Conservation (phyloP, 495 filamentous ascomycete genomes). For the Penicillium ucsense region DNA sequence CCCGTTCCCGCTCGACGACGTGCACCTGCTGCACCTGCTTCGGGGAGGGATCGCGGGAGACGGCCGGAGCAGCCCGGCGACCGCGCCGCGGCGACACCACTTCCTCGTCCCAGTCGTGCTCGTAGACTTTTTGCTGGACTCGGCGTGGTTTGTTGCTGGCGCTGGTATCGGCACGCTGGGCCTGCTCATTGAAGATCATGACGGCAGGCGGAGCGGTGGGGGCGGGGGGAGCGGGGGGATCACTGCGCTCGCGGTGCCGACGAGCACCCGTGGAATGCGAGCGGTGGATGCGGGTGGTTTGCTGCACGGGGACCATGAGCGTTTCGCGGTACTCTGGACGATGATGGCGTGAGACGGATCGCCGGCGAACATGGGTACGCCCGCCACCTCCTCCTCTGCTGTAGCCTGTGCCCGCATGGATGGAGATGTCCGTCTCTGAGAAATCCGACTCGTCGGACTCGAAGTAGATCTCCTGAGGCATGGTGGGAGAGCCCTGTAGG, state of each 20-base stretch:
- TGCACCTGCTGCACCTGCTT: no score
- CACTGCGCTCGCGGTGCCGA: slow-evolving; percentile 17
- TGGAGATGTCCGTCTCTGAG: slow-evolving; percentile 33
- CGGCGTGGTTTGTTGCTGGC: slow-evolving; percentile 11
- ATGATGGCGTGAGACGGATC: slow-evolving; percentile 31
- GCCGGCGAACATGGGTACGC: slow-evolving; percentile 17
- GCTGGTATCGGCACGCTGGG: slow-evolving; percentile 6
- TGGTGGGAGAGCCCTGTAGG: slow-evolving; percentile 7
- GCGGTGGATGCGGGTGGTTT: slow-evolving; percentile 20
- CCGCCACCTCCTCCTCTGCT: no score
- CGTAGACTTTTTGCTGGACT: slow-evolving; percentile 12
- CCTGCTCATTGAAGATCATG: slow-evolving; percentile 20
- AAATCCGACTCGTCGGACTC: slow-evolving; percentile 30
- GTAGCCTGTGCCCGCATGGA: slow-evolving; percentile 12
- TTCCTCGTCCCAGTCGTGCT: slow-evolving; percentile 27
- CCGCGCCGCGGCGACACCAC: slow-evolving; percentile 9
- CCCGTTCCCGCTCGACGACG: no score
- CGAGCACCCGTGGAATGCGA: slow-evolving; percentile 33
- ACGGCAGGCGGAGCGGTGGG: slow-evolving; percentile 9
- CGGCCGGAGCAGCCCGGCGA: slow-evolving; percentile 10
- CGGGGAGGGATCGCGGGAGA: slow-evolving; percentile 14
- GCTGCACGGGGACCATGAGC: slow-evolving; percentile 15
- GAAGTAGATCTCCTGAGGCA: slow-evolving; percentile 9
- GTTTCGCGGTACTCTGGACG: slow-evolving; percentile 11
- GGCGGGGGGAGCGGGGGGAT: slow-evolving; percentile 11